Base-by-base conservation (phyloP, 1,139 yeast genomes). In the Geotrichum citri-aurantii region DNA sequence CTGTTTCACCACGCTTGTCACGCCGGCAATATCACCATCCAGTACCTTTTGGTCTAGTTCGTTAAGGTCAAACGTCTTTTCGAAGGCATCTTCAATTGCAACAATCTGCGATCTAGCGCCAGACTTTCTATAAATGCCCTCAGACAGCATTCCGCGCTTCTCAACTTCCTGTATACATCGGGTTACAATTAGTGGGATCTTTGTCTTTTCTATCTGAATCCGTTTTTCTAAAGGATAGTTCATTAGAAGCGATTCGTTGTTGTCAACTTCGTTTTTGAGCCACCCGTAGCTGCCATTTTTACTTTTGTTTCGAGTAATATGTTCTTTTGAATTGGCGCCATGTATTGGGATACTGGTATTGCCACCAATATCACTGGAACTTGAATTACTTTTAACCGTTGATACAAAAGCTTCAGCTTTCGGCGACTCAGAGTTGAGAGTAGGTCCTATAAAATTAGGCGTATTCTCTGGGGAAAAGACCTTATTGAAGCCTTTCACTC, bases 81-180 rank as follows among this genome's bases (percentile, higher is more conserved):
- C 78, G 66, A 80, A 80, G 60, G 74, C 72, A 59, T 74, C 75
- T 65, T 76, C 75, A 73, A 75, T 69, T 68, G 79, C 66, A 59
- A 81, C 85, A 64, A 89, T 83, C 57, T 90, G 89, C 14, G 93
- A 83, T 61, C 87, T 83, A 5, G 93, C 91, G 1, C 98, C 99
- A 24, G 95, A 87, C 64, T 92, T 87, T 66, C 99, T 80, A 74
- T 93, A 93, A 48, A 93, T 81, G 5, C 99, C 99, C 72, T 92
- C 98, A 48, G 79, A 75, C 53, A 79, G 83, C 65, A 88, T 70
- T 10, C 96, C 92, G 63, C 91, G 76, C 50, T 71, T 69, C 73
- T 92, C 97, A 54, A 93, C 90, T 67, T 87, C 95, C 46, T 77
- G 75, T 14, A 91, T 74, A 73, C 97, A 90, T 59, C 84, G 78